Evolutionary conservation across 257 asterid genomes (phyloP), one percentile per base, ranked within the genome.

Genomic region (Mentha longifolia): DNA sequence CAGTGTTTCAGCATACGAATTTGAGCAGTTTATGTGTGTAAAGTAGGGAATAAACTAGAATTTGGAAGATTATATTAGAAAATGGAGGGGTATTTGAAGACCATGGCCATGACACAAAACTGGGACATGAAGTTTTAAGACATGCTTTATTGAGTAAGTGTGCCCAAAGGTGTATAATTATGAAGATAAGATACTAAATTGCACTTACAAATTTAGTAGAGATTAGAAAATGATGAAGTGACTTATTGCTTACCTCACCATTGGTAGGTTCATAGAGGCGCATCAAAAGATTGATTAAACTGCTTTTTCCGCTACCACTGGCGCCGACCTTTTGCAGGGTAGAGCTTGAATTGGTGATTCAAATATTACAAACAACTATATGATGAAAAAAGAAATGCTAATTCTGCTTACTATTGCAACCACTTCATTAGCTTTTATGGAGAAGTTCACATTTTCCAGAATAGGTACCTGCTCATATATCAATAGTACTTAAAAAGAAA

Each of bases 231-330:
- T 9, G 41, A 35, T 37, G 22, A 42, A 28, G 47, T 16, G 25
- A 16, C 41, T 20, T 17, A 60, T 42, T 31, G 42, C 82, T 63
- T 71, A 87, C 93, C 88, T 85, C 85, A 51, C 93, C 93, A 68
- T 51, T 57, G 55, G 57, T 71, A 46, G 87, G 90, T 46, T 83
- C 87, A 56, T 83, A 85, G 61, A 87, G 83, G 68, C 85, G 79
- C 70, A 85, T 88, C 78, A 87, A 74, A 51, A 87, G 93, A 74
- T 76, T 84, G 67, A 87, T 61, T 54, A 84, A 64, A 14, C 89
- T 87, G 79, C 86, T 87, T 79, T 87, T 87, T 76, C 93, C 87
- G 35, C 89, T 82, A 42, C 89, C 89, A 58, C 83, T 82, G 42
- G 22, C 47, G 19, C 89, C 89, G 58, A 80, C 85, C 89, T 82